Base-by-base conservation (phyloP, 1,139 yeast species). In the Diutina siamensis region DNA sequence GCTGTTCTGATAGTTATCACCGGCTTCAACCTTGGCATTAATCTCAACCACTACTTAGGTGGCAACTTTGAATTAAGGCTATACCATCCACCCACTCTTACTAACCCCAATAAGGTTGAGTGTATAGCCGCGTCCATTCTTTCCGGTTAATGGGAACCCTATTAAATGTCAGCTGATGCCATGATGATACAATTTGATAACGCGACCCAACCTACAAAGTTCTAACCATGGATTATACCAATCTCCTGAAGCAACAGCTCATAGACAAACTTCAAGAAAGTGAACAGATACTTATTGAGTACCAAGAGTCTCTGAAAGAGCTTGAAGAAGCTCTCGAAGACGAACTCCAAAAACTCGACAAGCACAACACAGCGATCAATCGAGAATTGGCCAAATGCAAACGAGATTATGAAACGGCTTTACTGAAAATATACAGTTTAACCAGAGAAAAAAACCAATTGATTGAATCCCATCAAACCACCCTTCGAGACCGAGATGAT, bases 321-420 rank as follows among this genome's bases (percentile, higher is more conserved):
- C 57, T 71, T 41, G 76, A 71, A 50, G 66, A 57, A 47, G 74
- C 72, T 1, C 57, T 71, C 38, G 76, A 71, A 51, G 69, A 65
- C 27, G 76, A 71, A 50, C 58, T 70, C 28, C 63, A 59, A 44
- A 61, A 55, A 9, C 53, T 67, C 25, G 75, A 71, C 46, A 15
- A 49, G 1, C 52, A 56, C 4, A 66, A 65, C 45, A 45, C 49
- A 1, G 48, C 51, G n/a, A 25, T 25, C 32, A 22, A 38, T 4
- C 42, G 42, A 5, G 32, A 38, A 9, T 51, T 66, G 17, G 48
- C 51, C 35, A 44, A 46, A 2, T 50, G 46, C 40, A 38, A 44
- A 13, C 48, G 49, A 35, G 46, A 52, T 3, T 45, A 56, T 32
- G 54, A 58, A 35, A 48, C 51, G n/a, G 33, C 31, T 4, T n/a